Evolutionary conservation across 495 filamentous ascomycete species (phyloP).

Genomic region (Penicillium daleae): DNA sequence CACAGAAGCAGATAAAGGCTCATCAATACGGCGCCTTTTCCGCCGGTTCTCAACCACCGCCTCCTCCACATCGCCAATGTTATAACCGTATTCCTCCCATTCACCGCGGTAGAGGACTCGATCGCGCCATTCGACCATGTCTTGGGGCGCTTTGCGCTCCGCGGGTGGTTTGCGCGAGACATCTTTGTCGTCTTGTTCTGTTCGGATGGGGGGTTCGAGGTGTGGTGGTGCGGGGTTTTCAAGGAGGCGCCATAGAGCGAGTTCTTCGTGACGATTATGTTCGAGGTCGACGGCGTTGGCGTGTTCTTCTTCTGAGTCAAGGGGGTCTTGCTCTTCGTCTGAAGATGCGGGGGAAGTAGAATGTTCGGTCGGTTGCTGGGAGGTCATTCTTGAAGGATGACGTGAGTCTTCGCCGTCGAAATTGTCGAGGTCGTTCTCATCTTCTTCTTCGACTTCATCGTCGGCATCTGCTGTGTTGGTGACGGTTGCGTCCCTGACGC

Average conservation of each 20-base stretch:
- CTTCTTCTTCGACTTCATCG: slow-evolving; percentile 24
- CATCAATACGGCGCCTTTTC: slow-evolving; percentile 37
- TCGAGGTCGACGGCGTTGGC: slow-evolving; percentile 58
- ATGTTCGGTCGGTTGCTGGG: slow-evolving; percentile 1
- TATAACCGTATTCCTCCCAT: slow-evolving; percentile 54
- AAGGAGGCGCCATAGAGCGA: slow-evolving; percentile 57
- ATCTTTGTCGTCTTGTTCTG: slow-evolving; percentile 23
- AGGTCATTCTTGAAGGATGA: not conserved
- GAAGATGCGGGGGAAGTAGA: slow-evolving; percentile 11
- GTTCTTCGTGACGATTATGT: slow-evolving; percentile 58
- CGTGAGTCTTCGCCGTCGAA: slow-evolving; percentile 31
- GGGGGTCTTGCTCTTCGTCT: slow-evolving; percentile 18
- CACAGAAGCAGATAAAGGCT: slow-evolving; percentile 1
- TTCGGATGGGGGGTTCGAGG: slow-evolving; percentile 16
- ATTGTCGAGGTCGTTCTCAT: slow-evolving; percentile 17
- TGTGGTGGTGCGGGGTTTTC: slow-evolving; percentile 26
- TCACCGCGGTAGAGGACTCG: slow-evolving; percentile 46
- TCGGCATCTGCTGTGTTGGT: slow-evolving; percentile 5
- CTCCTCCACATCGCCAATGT: slow-evolving; percentile 34
- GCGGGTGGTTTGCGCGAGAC: slow-evolving; percentile 20
- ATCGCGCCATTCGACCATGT: slow-evolving; percentile 50
- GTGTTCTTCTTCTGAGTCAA: slow-evolving; percentile 50
- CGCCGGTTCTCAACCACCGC: slow-evolving; percentile 37
- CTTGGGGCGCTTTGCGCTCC: slow-evolving; percentile 37
- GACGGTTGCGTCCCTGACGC: slow-evolving; percentile 16